phyloP scores from a whole-genome alignment of 1,284 basidiomycete species.

The Hypsizygus ulmarius region DNA sequence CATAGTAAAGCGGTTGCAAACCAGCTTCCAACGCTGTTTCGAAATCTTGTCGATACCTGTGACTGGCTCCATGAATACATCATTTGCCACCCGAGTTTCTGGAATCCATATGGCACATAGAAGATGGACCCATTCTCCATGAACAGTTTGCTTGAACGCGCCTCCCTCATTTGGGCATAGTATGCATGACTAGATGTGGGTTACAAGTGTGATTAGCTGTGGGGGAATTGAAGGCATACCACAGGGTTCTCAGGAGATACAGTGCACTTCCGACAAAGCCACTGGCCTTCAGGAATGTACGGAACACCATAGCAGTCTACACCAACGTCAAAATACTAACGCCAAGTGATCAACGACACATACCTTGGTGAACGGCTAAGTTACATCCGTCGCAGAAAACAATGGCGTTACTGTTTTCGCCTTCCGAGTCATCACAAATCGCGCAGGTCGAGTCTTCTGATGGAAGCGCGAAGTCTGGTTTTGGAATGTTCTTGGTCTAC shows the following conservation, averaged over 20 bases:
- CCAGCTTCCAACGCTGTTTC: conserved; percentile 93
- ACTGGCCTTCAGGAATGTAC: conserved; percentile 99
- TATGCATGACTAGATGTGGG: conserved; percentile 69
- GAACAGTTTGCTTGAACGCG: conserved; percentile 96
- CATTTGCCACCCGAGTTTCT: conserved; percentile 91
- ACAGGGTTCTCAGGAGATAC: conserved; percentile 97
- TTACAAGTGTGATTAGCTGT: conserved; percentile 3
- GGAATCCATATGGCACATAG: conserved; percentile 98
- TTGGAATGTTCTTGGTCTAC: conserved; percentile 88
- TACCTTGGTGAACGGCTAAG: conserved; percentile 96
- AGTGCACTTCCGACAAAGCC: conserved; percentile 98
- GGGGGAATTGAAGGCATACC: conserved; percentile 44
- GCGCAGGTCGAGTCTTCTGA: conserved; percentile 95
- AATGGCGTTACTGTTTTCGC: conserved; percentile 98
- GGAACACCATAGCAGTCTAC: conserved; percentile 98
- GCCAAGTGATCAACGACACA: conserved; percentile 19
- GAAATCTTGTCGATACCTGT: conserved; percentile 87
- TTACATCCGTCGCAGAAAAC: conserved; percentile 99
- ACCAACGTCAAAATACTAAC: not conserved
- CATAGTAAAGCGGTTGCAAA: conserved; percentile 37
- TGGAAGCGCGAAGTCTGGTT: conserved; percentile 77
- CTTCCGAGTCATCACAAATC: conserved; percentile 97
- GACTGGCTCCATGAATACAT: conserved; percentile 98
- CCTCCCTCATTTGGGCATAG: conserved; percentile 97
- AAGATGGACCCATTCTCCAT: conserved; percentile 94